Percentiles rank a stretch among this genome's conserved stretches.
Evolutionary conservation across 164 flowering plant genomes (phyloP).

Genomic region (Houttuynia cordata): DNA sequence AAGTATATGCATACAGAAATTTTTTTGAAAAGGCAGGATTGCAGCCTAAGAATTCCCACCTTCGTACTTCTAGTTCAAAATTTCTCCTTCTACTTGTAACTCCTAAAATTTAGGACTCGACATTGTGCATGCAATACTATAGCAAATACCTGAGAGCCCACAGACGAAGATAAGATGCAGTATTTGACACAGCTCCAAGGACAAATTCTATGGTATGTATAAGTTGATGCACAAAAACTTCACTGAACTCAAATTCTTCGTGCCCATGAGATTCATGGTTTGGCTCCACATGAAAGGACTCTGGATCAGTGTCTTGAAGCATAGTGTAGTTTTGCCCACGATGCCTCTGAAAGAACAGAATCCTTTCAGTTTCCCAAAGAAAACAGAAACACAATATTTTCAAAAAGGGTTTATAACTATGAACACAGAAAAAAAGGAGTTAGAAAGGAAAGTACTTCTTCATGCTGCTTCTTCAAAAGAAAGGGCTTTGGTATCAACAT

Average conservation of each 20-base stretch:
- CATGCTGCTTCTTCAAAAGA: constrained; percentile 72
- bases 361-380: neutral
- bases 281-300: constrained; percentile 44
- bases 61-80: neutral
- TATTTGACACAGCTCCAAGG: constrained; percentile 95
- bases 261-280: constrained; percentile 59
- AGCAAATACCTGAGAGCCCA: constrained; percentile 90
- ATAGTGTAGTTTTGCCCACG: constrained; percentile 61
- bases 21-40: too few relatives aligned
- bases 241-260: constrained; percentile 94
- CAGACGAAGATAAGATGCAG: constrained; percentile 94
- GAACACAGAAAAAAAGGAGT: neutral
- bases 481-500: constrained; percentile 97
- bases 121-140: neutral
- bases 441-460: constrained; percentile 31
- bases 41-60: too few relatives aligned
- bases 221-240: constrained; percentile 92
- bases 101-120: neutral
- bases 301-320: constrained; percentile 46
- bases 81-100: neutral
- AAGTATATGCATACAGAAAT: too few relatives aligned
- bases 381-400: neutral
- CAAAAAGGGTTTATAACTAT: neutral
- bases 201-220: constrained; percentile 98
- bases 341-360: constrained; percentile 55